These are phyloP conservation scores for Globisporangium takayamanum DNA, from an alignment of 352 stramenopile species.

Conservation along the genomic window DNA sequence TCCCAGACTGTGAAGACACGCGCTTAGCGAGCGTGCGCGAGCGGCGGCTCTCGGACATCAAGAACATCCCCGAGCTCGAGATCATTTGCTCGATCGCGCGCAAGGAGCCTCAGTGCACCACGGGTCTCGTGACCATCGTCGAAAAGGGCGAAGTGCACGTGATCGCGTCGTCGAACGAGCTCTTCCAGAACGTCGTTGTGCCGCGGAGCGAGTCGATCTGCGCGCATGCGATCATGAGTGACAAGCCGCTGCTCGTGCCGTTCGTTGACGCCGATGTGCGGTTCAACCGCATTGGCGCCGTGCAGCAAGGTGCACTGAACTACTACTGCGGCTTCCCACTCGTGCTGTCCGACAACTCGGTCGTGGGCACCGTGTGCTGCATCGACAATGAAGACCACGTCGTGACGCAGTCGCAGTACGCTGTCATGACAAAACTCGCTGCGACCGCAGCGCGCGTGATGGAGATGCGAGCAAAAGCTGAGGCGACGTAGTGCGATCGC, in stretches of 20 bases:
- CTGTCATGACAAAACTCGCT: conserved; percentile 32
- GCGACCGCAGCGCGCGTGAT: conserved; percentile 41
- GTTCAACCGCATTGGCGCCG: conserved; percentile 32
- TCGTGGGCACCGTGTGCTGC: conserved; percentile 53
- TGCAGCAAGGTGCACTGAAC: conserved; percentile 28
- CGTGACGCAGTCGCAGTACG: conserved; percentile 53
- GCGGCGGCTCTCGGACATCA: conserved; percentile 30
- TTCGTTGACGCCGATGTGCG: conserved; percentile 55
- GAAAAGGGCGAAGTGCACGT: conserved; percentile 29
- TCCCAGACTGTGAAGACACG: conserved; percentile 31
- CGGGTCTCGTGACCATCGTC: conserved; percentile 43
- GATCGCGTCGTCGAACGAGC: conserved; percentile 32
- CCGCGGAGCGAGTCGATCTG: conserved; percentile 52
- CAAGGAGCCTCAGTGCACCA: conserved; percentile 40
- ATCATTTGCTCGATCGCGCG: conserved; percentile 51
- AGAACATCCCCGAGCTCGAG: conserved; percentile 49
- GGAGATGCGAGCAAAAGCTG: conserved; percentile 13
- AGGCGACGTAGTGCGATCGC: neutral
- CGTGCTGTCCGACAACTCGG: conserved; percentile 19
- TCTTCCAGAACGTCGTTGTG: conserved; percentile 20
- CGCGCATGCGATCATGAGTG: conserved; percentile 46
- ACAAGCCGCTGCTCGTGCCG: conserved; percentile 43
- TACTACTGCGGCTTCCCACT: conserved; percentile 73
- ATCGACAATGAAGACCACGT: conserved; percentile 32
- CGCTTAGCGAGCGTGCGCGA: conserved; percentile 32